Conservation (phyloP, 768 basidiomycete species). For the Xerocomus brunneocitrinus region DNA sequence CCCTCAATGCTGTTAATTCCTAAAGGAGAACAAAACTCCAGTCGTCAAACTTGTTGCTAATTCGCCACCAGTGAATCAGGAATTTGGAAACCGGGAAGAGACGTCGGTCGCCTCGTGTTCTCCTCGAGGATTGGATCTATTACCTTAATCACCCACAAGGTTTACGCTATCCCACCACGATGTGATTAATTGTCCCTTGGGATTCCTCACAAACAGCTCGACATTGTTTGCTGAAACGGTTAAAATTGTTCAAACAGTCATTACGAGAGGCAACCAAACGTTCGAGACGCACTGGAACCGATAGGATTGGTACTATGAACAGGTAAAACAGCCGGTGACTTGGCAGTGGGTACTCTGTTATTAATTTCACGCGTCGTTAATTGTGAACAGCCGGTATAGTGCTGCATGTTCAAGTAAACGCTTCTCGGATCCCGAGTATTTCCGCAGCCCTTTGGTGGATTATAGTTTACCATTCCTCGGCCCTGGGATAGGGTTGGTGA, state of each 20-base stretch:
- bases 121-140: constrained; percentile 23
- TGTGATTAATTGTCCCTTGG: constrained; percentile 5
- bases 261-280: not conserved
- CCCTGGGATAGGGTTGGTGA: not conserved
- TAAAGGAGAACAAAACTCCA: not conserved
- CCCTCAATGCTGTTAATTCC: not conserved
- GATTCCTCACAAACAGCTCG: not conserved
- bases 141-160: constrained; percentile 7
- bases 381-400: constrained; percentile 4
- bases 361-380: constrained; percentile 2
- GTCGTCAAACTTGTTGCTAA: not conserved
- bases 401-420: constrained; percentile 5
- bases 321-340: not conserved
- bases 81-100: not conserved
- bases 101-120: constrained; percentile 16
- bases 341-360: not conserved
- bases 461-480: not conserved
- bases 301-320: not conserved
- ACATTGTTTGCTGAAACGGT: not conserved
- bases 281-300: not conserved
- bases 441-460: constrained; percentile 2
- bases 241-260: not conserved
- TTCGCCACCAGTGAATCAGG: not conserved
- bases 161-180: constrained; percentile 12
- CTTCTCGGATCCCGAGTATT: not conserved